Conservation (phyloP, 139 green algal species). For the Bryopsis sp. region DNA sequence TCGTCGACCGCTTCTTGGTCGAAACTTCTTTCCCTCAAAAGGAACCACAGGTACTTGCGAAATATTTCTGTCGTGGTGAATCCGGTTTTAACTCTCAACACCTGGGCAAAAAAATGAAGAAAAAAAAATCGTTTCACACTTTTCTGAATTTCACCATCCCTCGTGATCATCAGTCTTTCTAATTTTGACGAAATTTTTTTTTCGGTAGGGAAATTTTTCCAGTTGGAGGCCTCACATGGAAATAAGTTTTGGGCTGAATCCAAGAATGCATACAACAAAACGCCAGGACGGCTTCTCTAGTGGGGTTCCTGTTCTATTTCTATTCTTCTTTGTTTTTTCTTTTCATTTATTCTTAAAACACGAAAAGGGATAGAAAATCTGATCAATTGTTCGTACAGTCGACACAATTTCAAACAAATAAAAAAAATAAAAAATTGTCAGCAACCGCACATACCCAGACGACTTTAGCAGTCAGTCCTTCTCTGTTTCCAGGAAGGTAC, state of each 20-base stretch:
- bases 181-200: neutral
- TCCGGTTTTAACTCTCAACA: conserved; percentile 35
- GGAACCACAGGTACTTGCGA: conserved; percentile 96
- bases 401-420: too few species aligned
- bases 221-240: too few species aligned
- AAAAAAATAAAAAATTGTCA: neutral
- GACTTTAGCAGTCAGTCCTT: conserved; percentile 37
- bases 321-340: too few species aligned
- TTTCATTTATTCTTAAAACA: too few species aligned
- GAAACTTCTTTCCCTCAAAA: conserved; percentile 87
- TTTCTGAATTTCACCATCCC: neutral
- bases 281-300: too few species aligned
- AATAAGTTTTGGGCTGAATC: too few species aligned
- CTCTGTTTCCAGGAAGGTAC: conserved; percentile 59
- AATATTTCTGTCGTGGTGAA: conserved; percentile 86
- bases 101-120: neutral
- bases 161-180: neutral
- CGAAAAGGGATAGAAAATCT: too few species aligned
- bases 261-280: too few species aligned
- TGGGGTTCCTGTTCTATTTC: too few species aligned
- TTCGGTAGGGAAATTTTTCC: too few species aligned
- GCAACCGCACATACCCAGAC: conserved; percentile 26
- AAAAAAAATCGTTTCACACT: too few species aligned
- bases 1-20: conserved; percentile 79
- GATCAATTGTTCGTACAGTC: too few species aligned